Base-by-base conservation (phyloP, 2,329 filamentous ascomycete genomes). In the Sporothrix inflata region DNA sequence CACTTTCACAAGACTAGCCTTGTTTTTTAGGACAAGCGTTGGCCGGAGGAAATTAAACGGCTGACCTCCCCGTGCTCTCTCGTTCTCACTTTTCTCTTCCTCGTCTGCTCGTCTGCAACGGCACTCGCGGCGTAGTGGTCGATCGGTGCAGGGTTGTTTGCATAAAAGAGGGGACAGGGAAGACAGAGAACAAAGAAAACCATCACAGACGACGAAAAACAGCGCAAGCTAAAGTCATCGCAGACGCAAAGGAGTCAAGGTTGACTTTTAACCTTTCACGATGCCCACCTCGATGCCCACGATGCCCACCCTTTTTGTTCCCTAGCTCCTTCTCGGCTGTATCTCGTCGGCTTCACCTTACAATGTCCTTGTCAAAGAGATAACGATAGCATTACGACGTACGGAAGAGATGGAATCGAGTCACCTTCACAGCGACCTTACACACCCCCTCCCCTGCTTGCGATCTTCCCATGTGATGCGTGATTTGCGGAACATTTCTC, bases 41-140 rank as follows among this genome's bases (percentile, higher is more conserved):
- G 60, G 38, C 60, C 60, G 21, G n/a, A 65, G 60, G 60, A 65
- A 65, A 65, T 65, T 65, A 45, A 21, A 65, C 38, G 21, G 60
- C 38, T 24, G 60, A 65, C 38, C 38, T 27, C 60, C 27, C 34
- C 57, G 30, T 34, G 30, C 30, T 34, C 34, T 61, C 34, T 65
- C n/a, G 4, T 14, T 65, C 57, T 42, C 6, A 21, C 8, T 40
- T 30, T n/a, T 19, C 27, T 38, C 19, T 12, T 12, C 8, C 5
- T 42, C 34, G 9, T 21, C 16, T 21, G 7, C 16, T 45, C 12
- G 40, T 24, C 49, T 12, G 4, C 38, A 45, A 45, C 60, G 60
- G 60, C 60, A 63, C 60, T 45, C 60, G 21, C 38, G 38, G 60
- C n/a, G 38, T 63, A 42, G n/a, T 42, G 60, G 60, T 45, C 60